Evolutionary conservation across 768 basidiomycete genomes (phyloP), one percentile per base, ranked within the genome.

Genomic region (Vararia minispora): DNA sequence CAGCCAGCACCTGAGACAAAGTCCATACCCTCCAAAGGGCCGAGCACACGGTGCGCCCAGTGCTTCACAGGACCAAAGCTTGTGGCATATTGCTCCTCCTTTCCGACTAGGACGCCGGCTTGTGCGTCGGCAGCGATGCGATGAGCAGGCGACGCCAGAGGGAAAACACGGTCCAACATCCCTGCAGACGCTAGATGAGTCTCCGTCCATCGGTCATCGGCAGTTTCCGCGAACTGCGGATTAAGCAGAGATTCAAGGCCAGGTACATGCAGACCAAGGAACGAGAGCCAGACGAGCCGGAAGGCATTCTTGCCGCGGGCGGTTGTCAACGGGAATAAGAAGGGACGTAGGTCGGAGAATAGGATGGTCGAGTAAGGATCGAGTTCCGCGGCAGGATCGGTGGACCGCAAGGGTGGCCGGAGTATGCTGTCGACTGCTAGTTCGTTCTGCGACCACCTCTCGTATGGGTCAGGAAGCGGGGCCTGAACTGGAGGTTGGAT

Each of bases 341-440:
- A 56, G 3, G 70, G 56, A 16, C 72, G 71, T 44, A 90, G 68
- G 50, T 90, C 87, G 24, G 71, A 65, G 54, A 90, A 81, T 12
- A 90, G 58, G 23, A 89, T 68, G 3, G 69, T 74, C 3, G 75
- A 63, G 50, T 83, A 86, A 5, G 86, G 87, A 53, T 90, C 87
- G 13, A 60, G 53, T 18, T 67, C 62, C 14, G 60, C 61, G 14
- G 60, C 60, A 4, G 69, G 64, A 40, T 76, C 64, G 6, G 60
- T 58, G 3, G 77, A 73, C 34, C 76, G 73, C 6, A 64, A 56
- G n/a, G 84, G 75, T 2, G 76, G 48, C 28, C 56, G 51, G 16
- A 57, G 55, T 18, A 42, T 46, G 18, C 51, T 50, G 46, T 87
- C 85, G 18, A 59, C 54, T 14, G 48, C 50, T n/a, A 53, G 41